Evolutionary conservation across 306 rosid genomes (phyloP).

Genomic region (Prunus davidiana): DNA sequence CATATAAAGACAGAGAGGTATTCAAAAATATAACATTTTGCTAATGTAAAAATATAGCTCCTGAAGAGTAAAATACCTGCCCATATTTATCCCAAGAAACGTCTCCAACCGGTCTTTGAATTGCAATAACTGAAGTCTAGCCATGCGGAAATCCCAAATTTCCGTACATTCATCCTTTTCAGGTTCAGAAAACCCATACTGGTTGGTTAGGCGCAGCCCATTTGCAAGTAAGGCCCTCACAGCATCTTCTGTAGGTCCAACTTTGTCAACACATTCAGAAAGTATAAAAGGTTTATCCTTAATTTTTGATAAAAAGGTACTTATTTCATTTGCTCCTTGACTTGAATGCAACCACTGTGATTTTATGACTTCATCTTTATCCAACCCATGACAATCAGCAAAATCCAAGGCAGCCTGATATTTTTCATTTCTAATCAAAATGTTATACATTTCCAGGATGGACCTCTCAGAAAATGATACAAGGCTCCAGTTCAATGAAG

Average conservation of each 20-base stretch:
- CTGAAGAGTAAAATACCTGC: constrained; percentile 57
- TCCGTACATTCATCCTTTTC: constrained; percentile 42
- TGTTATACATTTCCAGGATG: constrained; percentile 68
- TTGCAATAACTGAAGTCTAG: constrained; percentile 83
- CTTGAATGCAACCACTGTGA: constrained; percentile 93
- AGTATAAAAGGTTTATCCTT: constrained; percentile 68
- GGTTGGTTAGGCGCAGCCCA: constrained; percentile 78
- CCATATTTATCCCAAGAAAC: constrained; percentile 94
- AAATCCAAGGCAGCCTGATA: constrained; percentile 75
- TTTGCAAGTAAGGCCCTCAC: constrained; percentile 71
- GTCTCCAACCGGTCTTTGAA: constrained; percentile 87
- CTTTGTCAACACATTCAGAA: constrained; percentile 77
- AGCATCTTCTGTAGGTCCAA: constrained; percentile 82
- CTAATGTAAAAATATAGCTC: background rate
- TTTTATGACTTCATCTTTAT: constrained; percentile 79
- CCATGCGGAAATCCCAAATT: constrained; percentile 68
- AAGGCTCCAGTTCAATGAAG: constrained; percentile 71
- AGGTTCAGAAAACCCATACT: constrained; percentile 52
- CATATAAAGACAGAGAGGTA: background rate
- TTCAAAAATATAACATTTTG: background rate
- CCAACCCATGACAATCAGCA: constrained; percentile 72
- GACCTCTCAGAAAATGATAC: constrained; percentile 75
- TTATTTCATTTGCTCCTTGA: constrained; percentile 69
- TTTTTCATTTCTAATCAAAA: constrained; percentile 54
- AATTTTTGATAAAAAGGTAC: constrained; percentile 52